A percentile compares a stretch with the other conserved stretches of the same genome.
Evolutionary conservation across 352 stramenopile genomes (phyloP).

Genomic region (Thalassiosira sp.): DNA sequence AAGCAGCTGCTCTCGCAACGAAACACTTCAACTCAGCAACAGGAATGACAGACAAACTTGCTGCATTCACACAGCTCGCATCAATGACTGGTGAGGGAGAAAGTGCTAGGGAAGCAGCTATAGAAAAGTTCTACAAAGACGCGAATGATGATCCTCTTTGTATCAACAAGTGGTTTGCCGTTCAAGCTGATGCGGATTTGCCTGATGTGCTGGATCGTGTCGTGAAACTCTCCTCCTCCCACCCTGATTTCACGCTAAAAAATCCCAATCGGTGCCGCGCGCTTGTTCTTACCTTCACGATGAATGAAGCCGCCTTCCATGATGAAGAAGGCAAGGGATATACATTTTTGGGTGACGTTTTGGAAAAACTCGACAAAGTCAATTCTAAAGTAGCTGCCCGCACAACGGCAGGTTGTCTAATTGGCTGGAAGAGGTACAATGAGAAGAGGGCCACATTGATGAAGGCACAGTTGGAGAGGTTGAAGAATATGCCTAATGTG

Average conservation of each 20-base stretch:
- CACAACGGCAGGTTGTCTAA: conserved; percentile 64
- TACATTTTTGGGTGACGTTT: conserved; percentile 82
- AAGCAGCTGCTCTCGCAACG: conserved; percentile 60
- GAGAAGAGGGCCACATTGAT: conserved; percentile 75
- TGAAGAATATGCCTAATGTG: conserved; percentile 59
- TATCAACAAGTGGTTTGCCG: conserved; percentile 87
- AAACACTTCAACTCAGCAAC: conserved; percentile 80
- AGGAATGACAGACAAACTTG: conserved; percentile 87
- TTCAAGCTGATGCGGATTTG: conserved; percentile 80
- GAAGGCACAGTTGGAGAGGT: conserved; percentile 78
- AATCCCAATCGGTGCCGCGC: conserved; percentile 87
- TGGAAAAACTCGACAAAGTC: conserved; percentile 81
- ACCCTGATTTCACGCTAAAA: conserved; percentile 86
- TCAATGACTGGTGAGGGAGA: conserved; percentile 77
- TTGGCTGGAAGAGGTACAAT: conserved; percentile 82
- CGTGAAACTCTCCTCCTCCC: conserved; percentile 65
- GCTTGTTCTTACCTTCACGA: conserved; percentile 82
- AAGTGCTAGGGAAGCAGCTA: conserved; percentile 59
- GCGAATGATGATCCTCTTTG: conserved; percentile 82
- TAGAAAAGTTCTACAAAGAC: conserved; percentile 85
- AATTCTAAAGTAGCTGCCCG: conserved; percentile 86
- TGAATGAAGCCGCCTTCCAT: conserved; percentile 86
- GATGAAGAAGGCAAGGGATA: conserved; percentile 83
- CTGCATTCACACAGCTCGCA: conserved; percentile 76
- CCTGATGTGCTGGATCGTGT: conserved; percentile 78